These are phyloP conservation scores for Malus fusca DNA, from an alignment of 306 rosid species.

Conservation along the genomic window DNA sequence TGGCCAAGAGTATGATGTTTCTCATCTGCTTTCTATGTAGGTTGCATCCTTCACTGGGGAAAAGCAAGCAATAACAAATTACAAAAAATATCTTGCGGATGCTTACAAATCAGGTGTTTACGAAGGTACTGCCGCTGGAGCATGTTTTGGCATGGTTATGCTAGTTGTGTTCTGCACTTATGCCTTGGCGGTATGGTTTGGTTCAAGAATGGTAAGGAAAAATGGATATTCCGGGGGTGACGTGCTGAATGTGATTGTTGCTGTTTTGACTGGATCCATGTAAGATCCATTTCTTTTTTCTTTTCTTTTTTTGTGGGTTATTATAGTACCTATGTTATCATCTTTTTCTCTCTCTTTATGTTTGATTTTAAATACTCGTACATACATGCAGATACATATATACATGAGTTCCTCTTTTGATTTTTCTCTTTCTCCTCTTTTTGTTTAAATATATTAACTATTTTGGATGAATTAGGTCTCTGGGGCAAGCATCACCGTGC, in stretches of 20 bases:
- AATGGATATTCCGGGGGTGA: conserved; percentile 76
- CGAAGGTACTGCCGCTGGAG: conserved; percentile 61
- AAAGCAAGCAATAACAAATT: conserved; percentile 54
- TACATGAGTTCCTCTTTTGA: background rate
- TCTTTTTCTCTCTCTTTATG: background rate
- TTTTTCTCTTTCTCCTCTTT: background rate
- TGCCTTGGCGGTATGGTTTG: conserved; percentile 79
- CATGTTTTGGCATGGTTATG: conserved; percentile 56
- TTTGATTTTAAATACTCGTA: background rate
- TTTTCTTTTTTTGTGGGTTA: background rate
- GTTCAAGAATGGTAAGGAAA: conserved; percentile 62
- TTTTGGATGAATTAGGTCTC: conserved; percentile 46
- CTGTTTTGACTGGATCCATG: conserved; percentile 80
- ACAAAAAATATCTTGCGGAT: conserved; percentile 44
- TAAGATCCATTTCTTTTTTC: conserved; percentile 22
- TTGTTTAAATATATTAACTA: background rate
- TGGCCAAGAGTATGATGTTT: conserved; percentile 2
- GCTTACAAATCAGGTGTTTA: conserved; percentile 72
- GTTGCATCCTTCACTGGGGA: conserved; percentile 89
- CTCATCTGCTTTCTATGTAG: conserved; percentile 20
- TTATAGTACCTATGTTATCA: background rate
- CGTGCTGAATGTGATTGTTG: conserved; percentile 63
- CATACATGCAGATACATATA: background rate
- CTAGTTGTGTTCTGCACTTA: conserved; percentile 49
- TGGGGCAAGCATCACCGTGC: conserved; percentile 86